A percentile compares a stretch with the other conserved stretches of the same genome.
Conservation (phyloP, 805 yeast genomes). For the Lipomyces kockii region DNA sequence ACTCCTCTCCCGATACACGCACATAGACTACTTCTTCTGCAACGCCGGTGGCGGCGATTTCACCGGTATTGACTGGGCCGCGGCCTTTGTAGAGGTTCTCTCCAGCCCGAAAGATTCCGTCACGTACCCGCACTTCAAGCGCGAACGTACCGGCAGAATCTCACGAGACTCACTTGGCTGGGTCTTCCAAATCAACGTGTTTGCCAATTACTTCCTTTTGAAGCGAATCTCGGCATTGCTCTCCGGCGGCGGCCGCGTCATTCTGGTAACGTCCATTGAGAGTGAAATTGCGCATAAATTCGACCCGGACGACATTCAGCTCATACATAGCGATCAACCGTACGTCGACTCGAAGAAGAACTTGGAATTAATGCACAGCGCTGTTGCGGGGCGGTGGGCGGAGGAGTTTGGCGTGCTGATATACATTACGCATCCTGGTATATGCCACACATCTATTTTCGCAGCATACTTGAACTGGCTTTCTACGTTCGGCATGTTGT, state of each 20-base stretch:
- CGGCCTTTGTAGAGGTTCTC: constrained; percentile 70
- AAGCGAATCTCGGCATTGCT: constrained; percentile 65
- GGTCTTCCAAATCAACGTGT: constrained; percentile 94
- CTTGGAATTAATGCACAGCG: constrained; percentile 80
- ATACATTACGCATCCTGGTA: constrained; percentile 91
- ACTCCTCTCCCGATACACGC: constrained; percentile 62
- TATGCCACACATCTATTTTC: constrained; percentile 82
- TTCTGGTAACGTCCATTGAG: constrained; percentile 88
- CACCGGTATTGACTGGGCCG: constrained; percentile 83
- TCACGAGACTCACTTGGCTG: constrained; percentile 80
- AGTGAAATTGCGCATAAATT: constrained; percentile 70
- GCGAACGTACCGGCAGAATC: constrained; percentile 77
- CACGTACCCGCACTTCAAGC: constrained; percentile 85
- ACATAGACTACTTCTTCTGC: constrained; percentile 77
- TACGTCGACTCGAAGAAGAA: constrained; percentile 92
- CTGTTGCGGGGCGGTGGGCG: constrained; percentile 60
- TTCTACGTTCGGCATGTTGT: constrained; percentile 83
- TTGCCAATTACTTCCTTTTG: constrained; percentile 88
- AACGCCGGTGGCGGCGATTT: constrained; percentile 92
- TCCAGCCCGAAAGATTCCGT: constrained; percentile 75
- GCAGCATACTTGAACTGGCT: constrained; percentile 69
- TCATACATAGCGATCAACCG: constrained; percentile 64
- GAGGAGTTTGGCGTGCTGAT: constrained; percentile 62
- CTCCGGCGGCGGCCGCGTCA: constrained; percentile 63
- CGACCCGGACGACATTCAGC: constrained; percentile 74